Evolutionary conservation across 345 rosid genomes (phyloP).

Genomic region (Fremontodendron californicum): DNA sequence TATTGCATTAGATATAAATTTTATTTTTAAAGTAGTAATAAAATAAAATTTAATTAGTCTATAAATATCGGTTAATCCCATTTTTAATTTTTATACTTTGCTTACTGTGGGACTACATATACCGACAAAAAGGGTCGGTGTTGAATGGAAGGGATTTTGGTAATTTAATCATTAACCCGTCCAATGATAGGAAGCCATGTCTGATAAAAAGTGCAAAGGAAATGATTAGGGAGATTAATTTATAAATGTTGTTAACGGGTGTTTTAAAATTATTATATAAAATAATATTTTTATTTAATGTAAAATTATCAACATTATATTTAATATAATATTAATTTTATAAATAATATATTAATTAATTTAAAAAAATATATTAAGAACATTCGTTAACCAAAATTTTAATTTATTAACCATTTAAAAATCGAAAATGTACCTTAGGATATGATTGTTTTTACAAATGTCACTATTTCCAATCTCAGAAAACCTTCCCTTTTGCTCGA

Average conservation of each 20-base stretch:
- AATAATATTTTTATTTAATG: too few relatives aligned
- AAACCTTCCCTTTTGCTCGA: neutral
- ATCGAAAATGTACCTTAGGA: neutral
- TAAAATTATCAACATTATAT: too few relatives aligned
- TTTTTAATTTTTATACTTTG: slow-evolving; percentile 11
- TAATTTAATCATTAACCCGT: slow-evolving; percentile 15
- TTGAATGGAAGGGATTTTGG: slow-evolving; percentile 10
- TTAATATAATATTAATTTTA: too few relatives aligned
- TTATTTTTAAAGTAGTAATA: too few relatives aligned
- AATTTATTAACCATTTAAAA: neutral
- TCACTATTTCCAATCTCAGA: neutral
- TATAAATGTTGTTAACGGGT: too few relatives aligned
- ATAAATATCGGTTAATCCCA: too few relatives aligned
- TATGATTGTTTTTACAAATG: neutral
- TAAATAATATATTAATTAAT: too few relatives aligned
- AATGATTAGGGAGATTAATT: slow-evolving; percentile 19
- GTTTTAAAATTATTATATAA: too few relatives aligned
- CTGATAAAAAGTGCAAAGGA: neutral
- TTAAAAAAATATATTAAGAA: too few relatives aligned
- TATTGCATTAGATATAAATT: too few relatives aligned
- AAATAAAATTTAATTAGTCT: too few relatives aligned
- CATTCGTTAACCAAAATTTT: too few relatives aligned
- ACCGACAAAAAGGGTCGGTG: slow-evolving; percentile 28
- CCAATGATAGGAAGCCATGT: slow-evolving; percentile 18
- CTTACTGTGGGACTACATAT: slow-evolving; percentile 29